Evolutionary conservation across 768 basidiomycete species (phyloP).

Genomic region (Rhodotorula toruloides): DNA sequence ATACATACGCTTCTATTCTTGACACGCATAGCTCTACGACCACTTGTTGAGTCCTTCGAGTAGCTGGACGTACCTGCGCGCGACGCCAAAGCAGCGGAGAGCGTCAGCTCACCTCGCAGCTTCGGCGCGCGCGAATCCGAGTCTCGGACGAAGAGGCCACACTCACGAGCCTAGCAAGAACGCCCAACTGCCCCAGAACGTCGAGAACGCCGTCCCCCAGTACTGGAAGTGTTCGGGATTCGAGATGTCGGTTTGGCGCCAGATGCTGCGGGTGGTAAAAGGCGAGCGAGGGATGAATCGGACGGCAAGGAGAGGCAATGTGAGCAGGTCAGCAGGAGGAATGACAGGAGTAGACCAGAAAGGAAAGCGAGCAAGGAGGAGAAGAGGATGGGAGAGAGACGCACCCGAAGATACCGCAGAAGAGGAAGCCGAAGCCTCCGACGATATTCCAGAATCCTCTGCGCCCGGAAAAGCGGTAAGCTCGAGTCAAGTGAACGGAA

Average conservation of each 20-base stretch:
- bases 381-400: not conserved
- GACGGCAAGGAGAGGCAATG: not conserved
- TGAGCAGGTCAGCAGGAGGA: too few relatives aligned
- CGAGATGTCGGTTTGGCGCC: not conserved
- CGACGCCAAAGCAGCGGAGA: conserved; percentile 3
- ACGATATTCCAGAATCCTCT: conserved; percentile 39
- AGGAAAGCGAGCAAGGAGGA: not conserved
- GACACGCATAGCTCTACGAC: not conserved
- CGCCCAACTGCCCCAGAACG: conserved; percentile 37
- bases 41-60: conserved; percentile 35
- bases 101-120: not conserved
- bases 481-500: too few relatives aligned
- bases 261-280: conserved; percentile 7
- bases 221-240: conserved; percentile 10
- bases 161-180: conserved; percentile 31
- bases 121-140: not conserved
- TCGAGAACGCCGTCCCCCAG: conserved; percentile 36
- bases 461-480: not conserved
- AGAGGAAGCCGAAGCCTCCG: conserved; percentile 35
- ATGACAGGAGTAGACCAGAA: not conserved
- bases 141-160: not conserved
- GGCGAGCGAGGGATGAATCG: not conserved
- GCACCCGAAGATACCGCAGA: conserved; percentile 36
- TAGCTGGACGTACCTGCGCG: conserved; percentile 22
- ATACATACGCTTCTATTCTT: too few relatives aligned